Conservation (phyloP, 2,329 filamentous ascomycete species). For the Pseudopithomyces maydicus region DNA sequence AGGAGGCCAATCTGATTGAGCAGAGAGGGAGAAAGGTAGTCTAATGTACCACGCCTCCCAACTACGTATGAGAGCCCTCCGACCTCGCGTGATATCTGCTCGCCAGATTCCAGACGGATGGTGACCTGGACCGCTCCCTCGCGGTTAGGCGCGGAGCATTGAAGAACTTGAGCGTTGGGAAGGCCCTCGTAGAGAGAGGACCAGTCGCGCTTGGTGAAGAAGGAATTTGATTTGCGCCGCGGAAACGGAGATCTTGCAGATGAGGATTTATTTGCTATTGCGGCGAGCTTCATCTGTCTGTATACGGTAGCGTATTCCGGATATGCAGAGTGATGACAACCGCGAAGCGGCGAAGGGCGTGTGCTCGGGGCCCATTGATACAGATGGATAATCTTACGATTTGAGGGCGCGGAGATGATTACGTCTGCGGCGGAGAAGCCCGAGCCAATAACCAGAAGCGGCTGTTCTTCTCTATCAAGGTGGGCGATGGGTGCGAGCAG, state of each 20-base stretch:
- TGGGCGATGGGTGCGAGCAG: slow-evolving; percentile 53
- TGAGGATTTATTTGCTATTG: slow-evolving; percentile 26
- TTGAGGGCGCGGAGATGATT: slow-evolving; percentile 59
- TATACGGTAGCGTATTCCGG: slow-evolving; percentile 67
- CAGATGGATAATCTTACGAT: slow-evolving; percentile 62
- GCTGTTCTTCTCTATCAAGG: slow-evolving; percentile 31
- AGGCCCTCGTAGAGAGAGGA: slow-evolving; percentile 58
- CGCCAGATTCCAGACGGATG: slow-evolving; percentile 51
- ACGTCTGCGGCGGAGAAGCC: slow-evolving; percentile 67
- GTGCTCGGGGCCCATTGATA: slow-evolving; percentile 64
- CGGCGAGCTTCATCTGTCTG: slow-evolving; percentile 62
- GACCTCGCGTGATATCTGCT: slow-evolving; percentile 51
- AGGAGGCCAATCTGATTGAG: slow-evolving; percentile 52
- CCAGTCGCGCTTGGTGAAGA: slow-evolving; percentile 57
- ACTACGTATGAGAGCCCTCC: slow-evolving; percentile 60
- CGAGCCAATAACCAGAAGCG: slow-evolving; percentile 63
- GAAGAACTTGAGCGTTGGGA: slow-evolving; percentile 58
- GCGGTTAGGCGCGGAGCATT: slow-evolving; percentile 23
- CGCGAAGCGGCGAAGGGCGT: slow-evolving; percentile 61
- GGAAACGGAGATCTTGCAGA: slow-evolving; percentile 27
- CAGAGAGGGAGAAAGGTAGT: slow-evolving; percentile 56
- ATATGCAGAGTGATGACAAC: slow-evolving; percentile 65
- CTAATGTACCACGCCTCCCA: slow-evolving; percentile 60
- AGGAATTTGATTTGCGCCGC: slow-evolving; percentile 50
- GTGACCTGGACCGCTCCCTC: slow-evolving; percentile 41